Evolutionary conservation across 805 yeast species (phyloP), one percentile per base, ranked within the genome.

Genomic region (Pichia manshurica): DNA sequence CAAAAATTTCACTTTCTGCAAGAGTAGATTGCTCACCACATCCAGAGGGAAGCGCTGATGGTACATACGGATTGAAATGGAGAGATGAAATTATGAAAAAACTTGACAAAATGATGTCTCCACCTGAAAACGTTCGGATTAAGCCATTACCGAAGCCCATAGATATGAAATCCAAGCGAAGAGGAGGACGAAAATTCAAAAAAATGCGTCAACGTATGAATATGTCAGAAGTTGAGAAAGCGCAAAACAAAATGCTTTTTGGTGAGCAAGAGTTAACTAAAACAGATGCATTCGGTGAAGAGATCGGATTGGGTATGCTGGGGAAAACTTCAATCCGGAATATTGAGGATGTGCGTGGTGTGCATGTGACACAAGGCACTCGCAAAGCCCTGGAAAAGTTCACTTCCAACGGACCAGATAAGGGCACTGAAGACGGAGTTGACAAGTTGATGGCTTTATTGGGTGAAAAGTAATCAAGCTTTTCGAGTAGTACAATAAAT

Each of bases 191-290:
- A 53, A 69, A 91, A 47, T 74, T 84, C 55, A 72, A 96, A 44
- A 89, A 88, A 64, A 75, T 79, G 69, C 88, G 87, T 63, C 86
- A 88, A 60, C 81, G 86, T 59, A 82, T 84, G 65, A 82, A 82
- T 57, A 75, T 85, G 74, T 83, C 96, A 0, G 95, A 89, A 46
- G 62, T 86, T 39, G 81, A 89, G 32, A 83, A 80, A 54, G 84
- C 95, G 3, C 96, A 87, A 58, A 89, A 91, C 61, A 78, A 85
- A 58, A 75, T 90, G 78, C 84, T 74, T 37, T 90, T 91, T 67
- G 96, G 95, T 6, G 75, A 81, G 56, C 71, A 74, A 52, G 96
- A 87, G 59, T 78, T 73, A 19, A 74, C 82, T 1, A 68, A 73
- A 3, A 68, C 70, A 51, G 89, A 84, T 52, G 71, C 79, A 0